A percentile compares a stretch with the other conserved stretches of the same genome.
Conservation (phyloP, 495 filamentous ascomycete genomes). For the Elasticomyces elasticus region DNA sequence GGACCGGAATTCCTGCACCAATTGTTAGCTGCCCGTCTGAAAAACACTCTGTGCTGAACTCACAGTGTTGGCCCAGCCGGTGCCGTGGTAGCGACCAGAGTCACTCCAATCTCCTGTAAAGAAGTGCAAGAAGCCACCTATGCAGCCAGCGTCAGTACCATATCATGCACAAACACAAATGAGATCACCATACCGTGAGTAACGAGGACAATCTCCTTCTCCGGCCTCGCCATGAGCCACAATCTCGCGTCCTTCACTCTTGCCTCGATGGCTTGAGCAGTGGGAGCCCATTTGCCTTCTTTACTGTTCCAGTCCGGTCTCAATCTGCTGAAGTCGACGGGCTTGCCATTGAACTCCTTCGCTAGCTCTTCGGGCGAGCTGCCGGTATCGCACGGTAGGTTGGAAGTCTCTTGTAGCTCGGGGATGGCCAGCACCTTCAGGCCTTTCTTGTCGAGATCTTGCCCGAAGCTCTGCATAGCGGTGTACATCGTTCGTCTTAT, state of each 20-base stretch:
- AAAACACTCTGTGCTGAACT: no score
- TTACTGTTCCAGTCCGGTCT: constrained; percentile 58
- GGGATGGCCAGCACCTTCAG: constrained; percentile 58
- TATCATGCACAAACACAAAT: neutral
- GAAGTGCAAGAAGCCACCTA: constrained; percentile 57
- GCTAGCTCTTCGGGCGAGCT: constrained; percentile 42
- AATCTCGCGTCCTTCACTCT: constrained; percentile 56
- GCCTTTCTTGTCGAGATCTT: constrained; percentile 41
- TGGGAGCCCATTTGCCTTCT: constrained; percentile 49
- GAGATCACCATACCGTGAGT: constrained; percentile 41
- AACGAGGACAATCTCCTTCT: constrained; percentile 60
- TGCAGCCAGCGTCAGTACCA: neutral
- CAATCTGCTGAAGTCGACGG: constrained; percentile 55
- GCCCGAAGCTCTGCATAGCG: constrained; percentile 57
- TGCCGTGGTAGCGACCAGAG: constrained; percentile 40
- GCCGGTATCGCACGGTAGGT: constrained; percentile 72
- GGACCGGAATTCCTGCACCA: constrained; percentile 70
- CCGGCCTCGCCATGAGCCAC: constrained; percentile 51
- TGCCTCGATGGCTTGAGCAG: constrained; percentile 45
- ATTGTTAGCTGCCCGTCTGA: no score
- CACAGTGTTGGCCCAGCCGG: constrained; percentile 77
- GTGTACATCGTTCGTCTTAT: constrained; percentile 79
- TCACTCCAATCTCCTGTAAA: constrained; percentile 77
- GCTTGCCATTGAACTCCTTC: constrained; percentile 47
- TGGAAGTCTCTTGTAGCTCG: constrained; percentile 71